Conservation (phyloP, 768 basidiomycete species). For the Pleurotus giganteus region DNA sequence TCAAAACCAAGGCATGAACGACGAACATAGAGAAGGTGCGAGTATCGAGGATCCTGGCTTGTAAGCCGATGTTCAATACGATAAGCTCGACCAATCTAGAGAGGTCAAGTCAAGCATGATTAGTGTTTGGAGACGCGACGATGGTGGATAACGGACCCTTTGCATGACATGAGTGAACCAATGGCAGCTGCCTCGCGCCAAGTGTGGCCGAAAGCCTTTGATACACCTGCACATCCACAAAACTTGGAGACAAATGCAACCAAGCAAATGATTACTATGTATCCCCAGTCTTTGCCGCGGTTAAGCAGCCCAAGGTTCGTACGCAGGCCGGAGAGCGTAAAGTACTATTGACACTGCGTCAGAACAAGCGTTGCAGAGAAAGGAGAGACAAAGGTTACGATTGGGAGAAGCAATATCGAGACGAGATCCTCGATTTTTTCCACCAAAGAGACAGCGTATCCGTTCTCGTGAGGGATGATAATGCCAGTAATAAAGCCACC, state of each 20-base stretch:
- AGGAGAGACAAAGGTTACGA: constrained; percentile 46
- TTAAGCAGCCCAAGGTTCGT: constrained; percentile 82
- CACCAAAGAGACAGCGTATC: constrained; percentile 74
- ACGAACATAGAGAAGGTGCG: constrained; percentile 90
- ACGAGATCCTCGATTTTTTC: constrained; percentile 91
- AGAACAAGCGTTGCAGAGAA: neutral
- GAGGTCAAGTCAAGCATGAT: neutral
- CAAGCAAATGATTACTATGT: constrained; percentile 67
- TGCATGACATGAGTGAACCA: constrained; percentile 87
- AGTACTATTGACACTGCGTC: constrained; percentile 52
- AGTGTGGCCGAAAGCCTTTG: constrained; percentile 61
- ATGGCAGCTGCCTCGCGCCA: constrained; percentile 80
- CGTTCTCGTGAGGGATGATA: constrained; percentile 80
- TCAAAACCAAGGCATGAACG: constrained; percentile 71
- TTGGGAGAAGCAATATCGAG: constrained; percentile 68
- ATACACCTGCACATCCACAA: constrained; percentile 58
- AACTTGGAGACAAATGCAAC: constrained; percentile 84
- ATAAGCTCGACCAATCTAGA: constrained; percentile 76
- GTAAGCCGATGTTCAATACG: constrained; percentile 84
- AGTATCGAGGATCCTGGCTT: constrained; percentile 59
- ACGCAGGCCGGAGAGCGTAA: constrained; percentile 71
- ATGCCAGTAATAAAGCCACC: constrained; percentile 82
- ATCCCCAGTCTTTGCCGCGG: constrained; percentile 79
- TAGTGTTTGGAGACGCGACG: constrained; percentile 20
- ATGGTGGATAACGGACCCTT: constrained; percentile 53